Evolutionary conservation across 345 rosid species (phyloP).

Genomic region (Cardiospermum halicacabum): DNA sequence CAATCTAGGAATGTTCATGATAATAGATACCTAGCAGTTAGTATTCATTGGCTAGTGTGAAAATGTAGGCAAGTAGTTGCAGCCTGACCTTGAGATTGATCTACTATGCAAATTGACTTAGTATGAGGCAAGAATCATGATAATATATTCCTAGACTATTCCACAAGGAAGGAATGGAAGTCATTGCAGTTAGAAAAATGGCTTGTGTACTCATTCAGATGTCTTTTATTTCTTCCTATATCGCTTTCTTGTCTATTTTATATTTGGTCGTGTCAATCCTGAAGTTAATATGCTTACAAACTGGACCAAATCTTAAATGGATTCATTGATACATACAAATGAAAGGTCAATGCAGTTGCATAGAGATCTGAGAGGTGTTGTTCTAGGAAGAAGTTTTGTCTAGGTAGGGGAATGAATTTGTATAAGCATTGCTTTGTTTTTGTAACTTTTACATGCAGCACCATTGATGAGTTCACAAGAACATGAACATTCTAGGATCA

Average conservation of each 20-base stretch:
- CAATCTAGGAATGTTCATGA: not conserved
- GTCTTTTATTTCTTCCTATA: not conserved
- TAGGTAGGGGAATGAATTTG: not conserved
- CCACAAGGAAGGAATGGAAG: not conserved
- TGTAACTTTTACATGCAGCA: not conserved
- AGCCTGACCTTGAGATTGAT: not conserved
- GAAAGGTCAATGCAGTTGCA: not conserved
- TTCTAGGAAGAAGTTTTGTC: not conserved
- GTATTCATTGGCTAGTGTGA: not conserved
- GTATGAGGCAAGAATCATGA: not conserved
- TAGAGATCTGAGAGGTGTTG: not conserved
- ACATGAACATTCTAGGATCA: too few relatives aligned
- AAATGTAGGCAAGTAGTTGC: not conserved
- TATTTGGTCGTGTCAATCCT: not conserved
- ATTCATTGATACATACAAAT: not conserved
- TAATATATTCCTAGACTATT: not conserved
- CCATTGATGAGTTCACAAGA: not conserved
- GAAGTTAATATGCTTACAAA: not conserved
- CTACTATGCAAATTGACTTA: not conserved
- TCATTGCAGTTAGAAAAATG: not conserved
- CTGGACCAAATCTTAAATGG: not conserved
- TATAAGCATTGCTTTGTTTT: not conserved
- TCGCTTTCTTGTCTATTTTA: not conserved
- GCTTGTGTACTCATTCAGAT: not conserved
- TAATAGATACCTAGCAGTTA: not conserved